Conservation (phyloP, 2,329 filamentous ascomycete genomes). For the Ophiostoma sp. region DNA sequence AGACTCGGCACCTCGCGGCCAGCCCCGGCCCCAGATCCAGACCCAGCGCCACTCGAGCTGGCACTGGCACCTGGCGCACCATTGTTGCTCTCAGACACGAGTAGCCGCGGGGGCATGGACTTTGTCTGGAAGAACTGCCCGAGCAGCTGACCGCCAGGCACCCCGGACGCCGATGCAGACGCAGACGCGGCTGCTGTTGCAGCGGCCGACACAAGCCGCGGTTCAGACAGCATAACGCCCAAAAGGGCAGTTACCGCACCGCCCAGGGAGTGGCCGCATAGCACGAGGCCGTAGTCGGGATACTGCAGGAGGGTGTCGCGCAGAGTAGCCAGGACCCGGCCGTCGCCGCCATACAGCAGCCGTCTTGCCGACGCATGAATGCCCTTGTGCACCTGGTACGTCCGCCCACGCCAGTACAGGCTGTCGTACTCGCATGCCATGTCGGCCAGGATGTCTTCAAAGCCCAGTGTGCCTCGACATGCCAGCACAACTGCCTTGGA, state of each 20-base stretch:
- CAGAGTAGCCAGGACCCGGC: slow-evolving; percentile 60
- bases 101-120: slow-evolving; percentile 41
- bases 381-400: slow-evolving; percentile 68
- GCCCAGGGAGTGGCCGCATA: slow-evolving; percentile 65
- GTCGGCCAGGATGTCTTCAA: slow-evolving; percentile 68
- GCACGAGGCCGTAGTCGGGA: slow-evolving; percentile 62
- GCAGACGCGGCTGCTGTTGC: slow-evolving; percentile 32
- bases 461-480: slow-evolving; percentile 65
- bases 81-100: slow-evolving; percentile 29
- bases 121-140: slow-evolving; percentile 49
- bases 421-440: slow-evolving; percentile 70
- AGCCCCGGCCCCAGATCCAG: background rate
- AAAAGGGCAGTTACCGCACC: slow-evolving; percentile 65
- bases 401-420: slow-evolving; percentile 56
- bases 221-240: slow-evolving; percentile 65
- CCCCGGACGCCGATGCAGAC: background rate
- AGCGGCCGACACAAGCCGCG: slow-evolving; percentile 35
- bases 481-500: slow-evolving; percentile 68
- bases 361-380: slow-evolving; percentile 66
- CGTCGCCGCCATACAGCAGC: slow-evolving; percentile 62
- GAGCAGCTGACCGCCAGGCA: slow-evolving; percentile 2
- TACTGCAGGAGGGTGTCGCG: slow-evolving; percentile 61
- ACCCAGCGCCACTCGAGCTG: background rate
- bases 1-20: slow-evolving; percentile 39
- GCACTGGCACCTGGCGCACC: background rate